Evolutionary conservation across 2,329 filamentous ascomycete species (phyloP), one percentile per base, ranked within the genome.

Genomic region (Trichophaea hybrida): DNA sequence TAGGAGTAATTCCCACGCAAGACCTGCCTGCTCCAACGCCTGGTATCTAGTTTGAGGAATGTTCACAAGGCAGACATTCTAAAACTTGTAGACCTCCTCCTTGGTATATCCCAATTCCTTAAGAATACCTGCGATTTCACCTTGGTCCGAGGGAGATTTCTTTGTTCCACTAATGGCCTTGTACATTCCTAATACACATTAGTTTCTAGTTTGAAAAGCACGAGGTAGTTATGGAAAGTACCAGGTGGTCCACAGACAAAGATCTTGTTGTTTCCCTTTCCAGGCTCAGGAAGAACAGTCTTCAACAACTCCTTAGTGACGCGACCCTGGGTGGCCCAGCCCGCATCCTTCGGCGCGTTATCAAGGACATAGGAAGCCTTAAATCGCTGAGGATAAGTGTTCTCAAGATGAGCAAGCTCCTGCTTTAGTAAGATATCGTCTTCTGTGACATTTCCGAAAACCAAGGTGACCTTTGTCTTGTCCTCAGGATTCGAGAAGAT

Each of bases 1-100:
- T 46, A 46, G 40, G 40, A 7, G 24, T 46, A 46, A 24, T 24
- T 46, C 40, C 24, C 10, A 46, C 10, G 40, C 40, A 46, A 46
- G 40, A 24, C 40, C 40, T 46, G 40, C 40, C 40, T 46, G 10
- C 40, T 5, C 12, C 40, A 46, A 46, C 10, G 24, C 40, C 48
- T 24, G 48, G n/a, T 50, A 50, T 50, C 48, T 50, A 50, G 31
- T 50, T 2, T 24, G 31, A 6, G 24, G 40, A n/a, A 17, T 5
- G n/a, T 46, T 46, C 40, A 6, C 13, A 46, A n/a, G n/a, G n/a
- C n/a, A n/a, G n/a, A 5, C 31, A 13, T 34, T 69, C 63, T 82
- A 95, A 70, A 95, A 94, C 80, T 97, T 97, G 78, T 88, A 95
- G 38, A 97, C 90, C 77, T 97, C 93, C 61, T 97, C 87, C 77